phyloP scores from a whole-genome alignment of 2,329 filamentous ascomycete species.

The Trichoderma hamatum region DNA sequence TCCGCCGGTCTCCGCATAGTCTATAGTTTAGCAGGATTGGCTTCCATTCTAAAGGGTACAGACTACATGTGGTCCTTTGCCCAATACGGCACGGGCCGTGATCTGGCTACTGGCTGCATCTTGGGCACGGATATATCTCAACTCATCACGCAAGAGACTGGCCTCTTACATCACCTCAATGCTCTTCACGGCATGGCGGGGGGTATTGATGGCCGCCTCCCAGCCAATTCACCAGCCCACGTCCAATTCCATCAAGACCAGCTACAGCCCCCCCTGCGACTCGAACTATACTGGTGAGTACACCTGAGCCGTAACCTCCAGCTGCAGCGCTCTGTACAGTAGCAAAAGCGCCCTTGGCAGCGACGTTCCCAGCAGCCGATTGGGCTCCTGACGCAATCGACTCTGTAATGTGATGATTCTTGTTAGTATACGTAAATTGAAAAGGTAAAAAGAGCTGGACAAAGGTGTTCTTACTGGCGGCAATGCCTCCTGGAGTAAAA shows the following conservation, averaged over 20 bases:
- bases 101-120: neutral
- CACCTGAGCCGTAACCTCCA: slow-evolving; percentile 35
- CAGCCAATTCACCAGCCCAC: neutral
- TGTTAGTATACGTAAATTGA: neutral
- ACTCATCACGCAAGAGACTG: neutral
- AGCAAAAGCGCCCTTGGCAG: slow-evolving; percentile 34
- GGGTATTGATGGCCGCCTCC: neutral
- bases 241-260: neutral
- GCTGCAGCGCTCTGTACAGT: slow-evolving; percentile 39
- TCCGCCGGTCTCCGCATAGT: neutral
- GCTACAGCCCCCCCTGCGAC: slow-evolving; percentile 16
- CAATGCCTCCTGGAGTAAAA: slow-evolving; percentile 31
- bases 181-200: neutral
- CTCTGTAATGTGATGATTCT: slow-evolving; percentile 25
- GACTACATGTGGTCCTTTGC: neutral
- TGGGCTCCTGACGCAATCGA: slow-evolving; percentile 36
- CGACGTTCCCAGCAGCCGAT: slow-evolving; percentile 36
- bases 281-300: slow-evolving; percentile 30
- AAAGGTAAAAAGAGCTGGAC: no score
- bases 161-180: neutral
- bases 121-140: neutral
- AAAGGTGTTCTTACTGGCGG: slow-evolving; percentile 25
- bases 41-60: neutral
- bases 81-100: slow-evolving; percentile 11
- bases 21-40: neutral